Conservation (phyloP, 129 eudicot genomes). For the Chrysanthemum seticuspe region DNA sequence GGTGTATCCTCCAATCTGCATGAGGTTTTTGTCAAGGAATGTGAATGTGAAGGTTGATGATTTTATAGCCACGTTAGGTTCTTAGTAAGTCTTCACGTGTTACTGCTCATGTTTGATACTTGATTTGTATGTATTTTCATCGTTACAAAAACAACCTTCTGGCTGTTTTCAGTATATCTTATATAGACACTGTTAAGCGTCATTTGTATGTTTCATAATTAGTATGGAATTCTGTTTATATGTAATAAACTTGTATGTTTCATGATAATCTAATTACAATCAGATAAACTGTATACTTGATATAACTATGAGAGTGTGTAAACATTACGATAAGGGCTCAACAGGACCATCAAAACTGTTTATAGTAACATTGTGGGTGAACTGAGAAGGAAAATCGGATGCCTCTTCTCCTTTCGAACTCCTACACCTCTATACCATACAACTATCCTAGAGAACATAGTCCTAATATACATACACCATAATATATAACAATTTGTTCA, state of each 20-base stretch:
- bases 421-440: constrained; percentile 28
- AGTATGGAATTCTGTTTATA: too few species aligned
- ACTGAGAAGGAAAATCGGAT: constrained; percentile 33
- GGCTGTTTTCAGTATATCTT: background rate
- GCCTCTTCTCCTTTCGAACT: constrained; percentile 30
- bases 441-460: constrained; percentile 16
- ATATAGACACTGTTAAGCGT: too few species aligned
- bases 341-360: constrained; percentile 16
- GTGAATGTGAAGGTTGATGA: constrained; percentile 24
- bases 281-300: background rate
- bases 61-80: constrained; percentile 28
- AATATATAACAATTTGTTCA: background rate
- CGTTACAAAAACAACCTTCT: background rate
- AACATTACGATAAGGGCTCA: background rate
- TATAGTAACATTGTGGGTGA: background rate
- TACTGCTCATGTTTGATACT: background rate
- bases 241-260: too few species aligned
- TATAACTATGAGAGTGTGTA: background rate
- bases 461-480: constrained; percentile 22
- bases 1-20: constrained; percentile 62
- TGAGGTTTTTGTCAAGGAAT: constrained; percentile 44
- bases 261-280: background rate
- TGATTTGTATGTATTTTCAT: background rate
- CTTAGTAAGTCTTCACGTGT: background rate
- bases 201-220: too few species aligned